These are phyloP conservation scores for Malus fusca DNA, from an alignment of 306 rosid genomes.

Conservation along the genomic window DNA sequence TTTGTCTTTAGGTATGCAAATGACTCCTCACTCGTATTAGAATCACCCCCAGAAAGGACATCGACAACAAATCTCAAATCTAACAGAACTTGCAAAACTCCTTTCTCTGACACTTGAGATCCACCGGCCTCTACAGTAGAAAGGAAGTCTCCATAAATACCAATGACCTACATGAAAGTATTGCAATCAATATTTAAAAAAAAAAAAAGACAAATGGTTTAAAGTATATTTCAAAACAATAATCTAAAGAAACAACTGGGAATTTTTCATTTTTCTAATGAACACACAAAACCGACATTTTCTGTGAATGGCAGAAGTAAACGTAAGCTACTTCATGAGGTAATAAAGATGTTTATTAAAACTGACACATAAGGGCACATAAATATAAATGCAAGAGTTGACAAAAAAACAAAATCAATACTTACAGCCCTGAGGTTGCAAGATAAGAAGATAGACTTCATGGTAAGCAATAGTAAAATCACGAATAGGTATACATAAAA, in stretches of 20 bases:
- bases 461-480: background rate
- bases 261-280: background rate
- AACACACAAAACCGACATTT: background rate
- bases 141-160: slow-evolving; percentile 60
- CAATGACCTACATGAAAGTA: slow-evolving; percentile 52
- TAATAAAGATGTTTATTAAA: background rate
- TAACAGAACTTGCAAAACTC: slow-evolving; percentile 75
- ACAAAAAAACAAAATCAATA: too few relatives aligned
- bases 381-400: background rate
- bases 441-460: background rate
- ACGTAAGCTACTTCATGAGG: background rate
- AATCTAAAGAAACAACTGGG: background rate
- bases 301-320: background rate
- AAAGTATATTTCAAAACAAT: background rate
- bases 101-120: slow-evolving; percentile 78
- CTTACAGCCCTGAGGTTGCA: background rate
- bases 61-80: slow-evolving; percentile 88
- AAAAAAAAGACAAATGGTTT: slow-evolving; percentile 5
- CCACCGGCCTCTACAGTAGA: slow-evolving; percentile 51
- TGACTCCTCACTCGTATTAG: slow-evolving; percentile 41
- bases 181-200: background rate
- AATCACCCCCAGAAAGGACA: slow-evolving; percentile 84
- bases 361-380: background rate
- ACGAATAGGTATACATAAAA: background rate
- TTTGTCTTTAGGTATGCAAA: slow-evolving; percentile 37